Conservation (phyloP, 805 yeast species). For the Wilhelminamyces savonicus region DNA sequence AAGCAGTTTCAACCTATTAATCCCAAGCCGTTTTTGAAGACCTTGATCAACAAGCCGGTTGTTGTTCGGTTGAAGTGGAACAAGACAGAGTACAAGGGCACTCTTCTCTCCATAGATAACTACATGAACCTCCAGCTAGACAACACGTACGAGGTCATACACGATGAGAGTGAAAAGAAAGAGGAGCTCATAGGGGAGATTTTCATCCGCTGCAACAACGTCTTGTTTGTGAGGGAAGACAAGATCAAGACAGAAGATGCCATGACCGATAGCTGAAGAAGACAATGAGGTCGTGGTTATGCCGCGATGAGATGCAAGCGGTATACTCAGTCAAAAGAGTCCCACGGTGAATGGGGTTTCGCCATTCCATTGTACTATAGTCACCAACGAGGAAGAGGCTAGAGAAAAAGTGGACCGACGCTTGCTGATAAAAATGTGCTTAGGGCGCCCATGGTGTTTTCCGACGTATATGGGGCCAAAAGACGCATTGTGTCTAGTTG, state of each 20-base stretch:
- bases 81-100: slow-evolving; percentile 80
- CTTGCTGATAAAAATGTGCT: no score
- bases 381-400: no score
- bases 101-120: slow-evolving; percentile 72
- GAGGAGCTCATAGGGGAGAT: slow-evolving; percentile 58
- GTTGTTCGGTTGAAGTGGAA: slow-evolving; percentile 86
- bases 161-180: slow-evolving; percentile 32
- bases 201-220: slow-evolving; percentile 87
- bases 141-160: slow-evolving; percentile 43
- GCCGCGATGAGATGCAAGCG: no score
- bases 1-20: slow-evolving; percentile 69
- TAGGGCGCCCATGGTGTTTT: no score
- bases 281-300: no score
- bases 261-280: no score
- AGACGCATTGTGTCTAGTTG: no score
- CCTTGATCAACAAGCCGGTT: slow-evolving; percentile 64
- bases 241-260: slow-evolving; percentile 2
- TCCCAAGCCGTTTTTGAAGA: slow-evolving; percentile 85
- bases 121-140: slow-evolving; percentile 85
- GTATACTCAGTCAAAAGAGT: no score
- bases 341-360: no score
- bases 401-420: no score
- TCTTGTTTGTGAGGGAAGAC: slow-evolving; percentile 61
- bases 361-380: no score
- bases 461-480: no score